A percentile compares a stretch with the other conserved stretches of the same genome.
Conservation (phyloP, 1,284 basidiomycete genomes). For the Boletellus deceptivus region DNA sequence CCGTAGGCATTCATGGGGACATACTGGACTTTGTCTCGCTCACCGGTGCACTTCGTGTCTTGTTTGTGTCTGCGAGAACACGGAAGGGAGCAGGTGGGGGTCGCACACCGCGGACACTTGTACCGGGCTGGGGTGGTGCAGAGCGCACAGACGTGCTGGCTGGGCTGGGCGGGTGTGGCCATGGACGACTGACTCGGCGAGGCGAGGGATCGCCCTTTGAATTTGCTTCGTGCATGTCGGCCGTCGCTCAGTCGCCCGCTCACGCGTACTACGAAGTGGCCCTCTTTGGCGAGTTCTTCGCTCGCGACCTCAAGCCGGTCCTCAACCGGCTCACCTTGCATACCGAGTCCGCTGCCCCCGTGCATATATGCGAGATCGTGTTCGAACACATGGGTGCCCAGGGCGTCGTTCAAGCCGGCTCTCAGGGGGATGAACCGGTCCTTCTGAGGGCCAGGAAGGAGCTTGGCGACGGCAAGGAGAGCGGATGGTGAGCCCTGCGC, state of each 20-base stretch:
- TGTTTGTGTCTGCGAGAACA: slow-evolving; percentile 76
- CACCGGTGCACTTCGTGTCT: slow-evolving; percentile 63
- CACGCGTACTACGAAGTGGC: slow-evolving; percentile 78
- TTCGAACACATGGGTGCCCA: slow-evolving; percentile 72
- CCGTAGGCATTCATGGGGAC: slow-evolving; percentile 79
- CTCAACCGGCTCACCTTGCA: slow-evolving; percentile 75
- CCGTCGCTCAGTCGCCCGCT: slow-evolving; percentile 25
- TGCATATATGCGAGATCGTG: slow-evolving; percentile 70
- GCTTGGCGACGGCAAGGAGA: slow-evolving; percentile 46
- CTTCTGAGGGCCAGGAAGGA: slow-evolving; percentile 73
- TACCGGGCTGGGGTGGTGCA: slow-evolving; percentile 62
- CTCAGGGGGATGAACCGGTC: slow-evolving; percentile 56
- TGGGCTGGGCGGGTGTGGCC: slow-evolving; percentile 1
- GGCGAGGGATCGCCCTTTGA: too few relatives aligned
- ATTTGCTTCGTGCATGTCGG: slow-evolving; percentile 19
- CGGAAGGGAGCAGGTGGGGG: slow-evolving; percentile 68
- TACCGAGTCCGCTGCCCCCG: slow-evolving; percentile 65
- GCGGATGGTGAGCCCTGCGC: slow-evolving; percentile 51
- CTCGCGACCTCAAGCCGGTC: slow-evolving; percentile 60
- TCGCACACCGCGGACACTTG: slow-evolving; percentile 77
- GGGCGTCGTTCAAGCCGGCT: slow-evolving; percentile 48
- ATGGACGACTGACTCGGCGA: slow-evolving; percentile 4
- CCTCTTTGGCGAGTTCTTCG: slow-evolving; percentile 71
- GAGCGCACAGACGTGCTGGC: slow-evolving; percentile 21
- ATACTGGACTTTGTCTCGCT: slow-evolving; percentile 70